These are phyloP conservation scores for Carnegiea gigantea DNA, from an alignment of 179 eudicot genomes.

Conservation along the genomic window DNA sequence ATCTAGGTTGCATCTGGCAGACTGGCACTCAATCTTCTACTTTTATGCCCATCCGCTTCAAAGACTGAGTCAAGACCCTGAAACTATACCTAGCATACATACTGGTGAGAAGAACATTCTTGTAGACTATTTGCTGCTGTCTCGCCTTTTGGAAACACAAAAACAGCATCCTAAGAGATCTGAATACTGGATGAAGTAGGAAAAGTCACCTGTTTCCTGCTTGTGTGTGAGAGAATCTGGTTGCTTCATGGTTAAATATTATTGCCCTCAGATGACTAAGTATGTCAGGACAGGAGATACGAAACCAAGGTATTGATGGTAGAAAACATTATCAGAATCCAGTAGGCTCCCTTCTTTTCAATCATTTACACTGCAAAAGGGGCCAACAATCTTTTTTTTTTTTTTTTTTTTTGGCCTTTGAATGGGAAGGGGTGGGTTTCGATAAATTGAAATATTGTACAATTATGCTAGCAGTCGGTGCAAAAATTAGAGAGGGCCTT, in stretches of 20 bases:
- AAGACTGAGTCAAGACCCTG: not conserved
- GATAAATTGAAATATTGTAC: not conserved
- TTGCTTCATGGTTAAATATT: not conserved
- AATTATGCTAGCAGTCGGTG: not conserved
- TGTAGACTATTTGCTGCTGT: no score
- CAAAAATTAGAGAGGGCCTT: not conserved
- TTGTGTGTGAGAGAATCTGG: not conserved
- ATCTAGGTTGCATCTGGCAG: not conserved
- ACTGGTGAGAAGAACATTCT: no score
- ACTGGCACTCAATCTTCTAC: not conserved
- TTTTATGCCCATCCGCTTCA: not conserved
- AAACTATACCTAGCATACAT: not conserved
- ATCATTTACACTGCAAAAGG: not conserved
- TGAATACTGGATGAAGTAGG: not conserved
- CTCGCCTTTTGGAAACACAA: no score
- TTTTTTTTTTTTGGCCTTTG: not conserved
- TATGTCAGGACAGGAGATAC: not conserved
- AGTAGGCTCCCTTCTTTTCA: not conserved
- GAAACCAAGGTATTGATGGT: not conserved
- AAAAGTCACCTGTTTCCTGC: not conserved
- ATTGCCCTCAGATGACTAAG: not conserved
- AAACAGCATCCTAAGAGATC: not conserved
- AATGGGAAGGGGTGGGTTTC: not conserved
- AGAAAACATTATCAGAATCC: not conserved
- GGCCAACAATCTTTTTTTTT: not conserved